Evolutionary conservation across 2,329 filamentous ascomycete genomes (phyloP).

Genomic region (Dothideomycetidae sp.): DNA sequence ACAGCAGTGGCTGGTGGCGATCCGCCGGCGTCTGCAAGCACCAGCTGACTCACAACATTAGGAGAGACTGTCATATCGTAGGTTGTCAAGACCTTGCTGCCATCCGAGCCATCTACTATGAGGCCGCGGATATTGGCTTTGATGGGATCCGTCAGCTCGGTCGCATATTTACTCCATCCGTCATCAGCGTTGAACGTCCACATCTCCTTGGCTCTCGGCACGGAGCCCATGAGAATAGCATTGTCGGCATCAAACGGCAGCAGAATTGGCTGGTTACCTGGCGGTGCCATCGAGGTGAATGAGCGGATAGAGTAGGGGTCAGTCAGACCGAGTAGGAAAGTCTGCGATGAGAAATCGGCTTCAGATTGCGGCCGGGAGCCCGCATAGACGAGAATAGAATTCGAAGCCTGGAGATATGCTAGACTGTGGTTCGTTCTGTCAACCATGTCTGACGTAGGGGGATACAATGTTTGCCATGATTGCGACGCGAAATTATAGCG

Average conservation of each 20-base stretch:
- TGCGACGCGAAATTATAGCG: constrained; percentile 43
- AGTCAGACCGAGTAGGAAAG: constrained; percentile 56
- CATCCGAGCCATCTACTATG: constrained; percentile 57
- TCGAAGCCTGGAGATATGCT: constrained; percentile 54
- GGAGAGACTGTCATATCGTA: constrained; percentile 64
- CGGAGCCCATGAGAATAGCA: constrained; percentile 62
- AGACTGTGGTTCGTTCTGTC: constrained; percentile 63
- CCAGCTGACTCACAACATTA: constrained; percentile 57
- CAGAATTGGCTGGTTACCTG: constrained; percentile 55
- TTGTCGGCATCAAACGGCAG: constrained; percentile 58
- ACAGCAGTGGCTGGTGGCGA: constrained; percentile 33
- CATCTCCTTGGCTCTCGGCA: constrained; percentile 49
- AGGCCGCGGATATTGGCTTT: constrained; percentile 31
- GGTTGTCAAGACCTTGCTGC: constrained; percentile 61
- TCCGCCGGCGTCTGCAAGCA: constrained; percentile 50
- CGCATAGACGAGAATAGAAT: constrained; percentile 67
- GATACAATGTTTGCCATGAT: constrained; percentile 44
- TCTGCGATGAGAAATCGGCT: constrained; percentile 49
- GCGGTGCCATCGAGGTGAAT: constrained; percentile 44
- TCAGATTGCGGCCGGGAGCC: constrained; percentile 50
- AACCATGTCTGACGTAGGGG: constrained; percentile 41
- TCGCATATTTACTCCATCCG: constrained; percentile 55
- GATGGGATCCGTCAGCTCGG: constrained; percentile 41
- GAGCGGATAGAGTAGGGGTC: constrained; percentile 50
- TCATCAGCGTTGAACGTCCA: constrained; percentile 52